Evolutionary conservation across 2,329 filamentous ascomycete species (phyloP).

Genomic region (Cryphonectria naterciae): DNA sequence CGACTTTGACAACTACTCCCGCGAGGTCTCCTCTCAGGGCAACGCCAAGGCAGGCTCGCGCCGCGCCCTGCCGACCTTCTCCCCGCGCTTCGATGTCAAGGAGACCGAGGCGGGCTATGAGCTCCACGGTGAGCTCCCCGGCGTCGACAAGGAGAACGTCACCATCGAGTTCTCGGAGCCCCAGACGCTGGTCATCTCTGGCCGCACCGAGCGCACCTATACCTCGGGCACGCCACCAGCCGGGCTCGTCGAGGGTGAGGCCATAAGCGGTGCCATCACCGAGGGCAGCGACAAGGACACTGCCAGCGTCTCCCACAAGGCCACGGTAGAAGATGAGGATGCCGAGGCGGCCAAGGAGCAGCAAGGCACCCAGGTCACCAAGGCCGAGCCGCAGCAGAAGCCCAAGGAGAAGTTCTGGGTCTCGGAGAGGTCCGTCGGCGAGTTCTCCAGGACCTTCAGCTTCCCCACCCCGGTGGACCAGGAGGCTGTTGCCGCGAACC

Average conservation of each 20-base stretch:
- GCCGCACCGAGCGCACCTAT: constrained; percentile 68
- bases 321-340: constrained; percentile 69
- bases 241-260: constrained; percentile 49
- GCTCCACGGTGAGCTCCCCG: constrained; percentile 79
- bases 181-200: constrained; percentile 73
- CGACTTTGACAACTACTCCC: constrained; percentile 63
- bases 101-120: constrained; percentile 72
- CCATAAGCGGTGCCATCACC: constrained; percentile 44
- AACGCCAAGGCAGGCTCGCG: constrained; percentile 34
- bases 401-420: constrained; percentile 65
- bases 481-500: constrained; percentile 62
- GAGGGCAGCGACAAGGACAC: constrained; percentile 41
- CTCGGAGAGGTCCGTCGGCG: constrained; percentile 66
- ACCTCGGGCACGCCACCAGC: constrained; percentile 58
- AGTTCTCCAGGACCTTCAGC: constrained; percentile 70
- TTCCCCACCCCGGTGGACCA: constrained; percentile 69
- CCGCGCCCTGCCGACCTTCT: constrained; percentile 59
- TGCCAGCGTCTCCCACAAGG: constrained; percentile 51
- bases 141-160: constrained; percentile 74
- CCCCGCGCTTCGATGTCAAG: constrained; percentile 77
- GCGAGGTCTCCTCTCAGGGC: constrained; percentile 37
- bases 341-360: constrained; percentile 41
- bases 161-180: constrained; percentile 78
- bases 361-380: constrained; percentile 38
- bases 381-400: constrained; percentile 28